These are phyloP conservation scores for Herpomyces periplanetae DNA, from an alignment of 2,329 filamentous ascomycete genomes.

Conservation along the genomic window DNA sequence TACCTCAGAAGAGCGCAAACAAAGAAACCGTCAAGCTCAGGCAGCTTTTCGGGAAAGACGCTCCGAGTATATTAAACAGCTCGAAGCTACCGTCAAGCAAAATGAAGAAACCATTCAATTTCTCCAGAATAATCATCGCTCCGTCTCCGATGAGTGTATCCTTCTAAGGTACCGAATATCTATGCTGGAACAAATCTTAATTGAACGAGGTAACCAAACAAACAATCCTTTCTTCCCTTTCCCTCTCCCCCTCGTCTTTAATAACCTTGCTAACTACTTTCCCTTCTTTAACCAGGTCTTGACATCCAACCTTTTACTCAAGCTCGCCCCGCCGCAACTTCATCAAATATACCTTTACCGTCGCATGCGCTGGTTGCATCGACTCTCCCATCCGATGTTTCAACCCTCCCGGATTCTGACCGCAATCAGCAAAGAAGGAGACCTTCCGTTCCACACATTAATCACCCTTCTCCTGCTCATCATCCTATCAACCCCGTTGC, in stretches of 20 bases:
- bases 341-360: too few relatives aligned
- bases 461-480: too few relatives aligned
- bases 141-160: constrained; percentile 72
- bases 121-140: constrained; percentile 70
- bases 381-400: too few relatives aligned
- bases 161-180: constrained; percentile 98
- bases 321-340: too few relatives aligned
- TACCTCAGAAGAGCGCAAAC: constrained; percentile 89
- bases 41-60: constrained; percentile 83
- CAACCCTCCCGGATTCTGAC: too few relatives aligned
- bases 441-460: too few relatives aligned
- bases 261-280: constrained; percentile 1
- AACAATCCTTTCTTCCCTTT: constrained; percentile 1
- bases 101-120: constrained; percentile 80
- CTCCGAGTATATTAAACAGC: constrained; percentile 95
- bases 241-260: constrained; percentile 1
- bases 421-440: too few relatives aligned
- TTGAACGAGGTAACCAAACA: constrained; percentile 38
- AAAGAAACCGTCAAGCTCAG: constrained; percentile 82
- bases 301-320: constrained; percentile 95
- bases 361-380: too few relatives aligned
- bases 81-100: constrained; percentile 83
- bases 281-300: constrained; percentile 19
- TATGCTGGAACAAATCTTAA: constrained; percentile 57
- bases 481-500: too few relatives aligned